phyloP scores from a whole-genome alignment of 2,329 filamentous ascomycete genomes.

The Venturia effusa region DNA sequence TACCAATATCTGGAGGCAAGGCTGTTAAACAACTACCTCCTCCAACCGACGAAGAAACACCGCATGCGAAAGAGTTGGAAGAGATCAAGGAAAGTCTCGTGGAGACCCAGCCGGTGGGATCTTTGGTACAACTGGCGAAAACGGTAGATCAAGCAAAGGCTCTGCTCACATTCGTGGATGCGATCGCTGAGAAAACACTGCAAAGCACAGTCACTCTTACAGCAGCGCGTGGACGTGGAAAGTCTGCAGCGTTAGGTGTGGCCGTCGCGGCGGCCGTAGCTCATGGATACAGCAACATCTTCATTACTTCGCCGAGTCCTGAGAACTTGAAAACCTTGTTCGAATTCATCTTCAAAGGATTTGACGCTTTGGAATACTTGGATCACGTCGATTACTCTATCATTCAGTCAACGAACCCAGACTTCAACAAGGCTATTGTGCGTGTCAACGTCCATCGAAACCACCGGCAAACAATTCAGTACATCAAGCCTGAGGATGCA shows the following conservation, averaged over 20 bases:
- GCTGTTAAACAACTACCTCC: conserved; percentile 74
- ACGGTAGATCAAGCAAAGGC: conserved; percentile 96
- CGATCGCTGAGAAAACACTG: conserved; percentile 90
- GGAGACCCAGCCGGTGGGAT: conserved; percentile 77
- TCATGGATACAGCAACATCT: conserved; percentile 97
- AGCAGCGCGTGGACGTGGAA: conserved; percentile 87
- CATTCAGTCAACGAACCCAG: conserved; percentile 93
- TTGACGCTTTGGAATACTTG: conserved; percentile 85
- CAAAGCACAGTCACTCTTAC: conserved; percentile 89
- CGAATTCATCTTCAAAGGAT: conserved; percentile 97
- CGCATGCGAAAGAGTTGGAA: conserved; percentile 64
- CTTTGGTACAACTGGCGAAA: conserved; percentile 71
- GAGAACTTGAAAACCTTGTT: conserved; percentile 98
- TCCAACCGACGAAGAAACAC: conserved; percentile 57
- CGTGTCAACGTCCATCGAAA: conserved; percentile 90
- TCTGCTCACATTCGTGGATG: conserved; percentile 90
- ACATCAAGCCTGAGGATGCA: conserved; percentile 92
- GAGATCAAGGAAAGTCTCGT: conserved; percentile 77
- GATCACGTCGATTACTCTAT: conserved; percentile 98
- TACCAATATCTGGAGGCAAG: conserved; percentile 94
- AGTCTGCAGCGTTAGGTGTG: conserved; percentile 90
- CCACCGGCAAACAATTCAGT: conserved; percentile 96
- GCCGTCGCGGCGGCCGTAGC: conserved; percentile 89
- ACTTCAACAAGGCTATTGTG: conserved; percentile 98
- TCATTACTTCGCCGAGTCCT: conserved; percentile 93